Conservation (phyloP, 176 grass and related monocot species). For the Lolium multiflorum region DNA sequence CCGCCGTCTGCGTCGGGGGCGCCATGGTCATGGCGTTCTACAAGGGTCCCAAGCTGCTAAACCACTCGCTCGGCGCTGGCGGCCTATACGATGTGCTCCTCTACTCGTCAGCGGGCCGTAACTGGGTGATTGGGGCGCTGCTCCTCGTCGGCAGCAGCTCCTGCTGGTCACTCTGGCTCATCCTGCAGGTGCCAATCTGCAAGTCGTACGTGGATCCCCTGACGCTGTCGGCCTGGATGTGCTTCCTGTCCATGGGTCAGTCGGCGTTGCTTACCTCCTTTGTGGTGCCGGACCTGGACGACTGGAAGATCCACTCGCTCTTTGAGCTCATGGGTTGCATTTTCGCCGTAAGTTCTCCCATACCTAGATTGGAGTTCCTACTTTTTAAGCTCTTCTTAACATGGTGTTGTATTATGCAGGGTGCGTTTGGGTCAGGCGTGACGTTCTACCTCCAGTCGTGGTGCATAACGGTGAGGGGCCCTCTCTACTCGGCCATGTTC, state of each 20-base stretch:
- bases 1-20: constrained; percentile 58
- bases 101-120: neutral
- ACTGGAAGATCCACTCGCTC: constrained; percentile 61
- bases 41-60: constrained; percentile 67
- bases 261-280: constrained; percentile 48
- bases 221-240: constrained; percentile 71
- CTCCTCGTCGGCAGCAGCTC: constrained; percentile 59
- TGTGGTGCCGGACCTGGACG: constrained; percentile 36
- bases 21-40: constrained; percentile 70
- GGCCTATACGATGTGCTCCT: constrained; percentile 11
- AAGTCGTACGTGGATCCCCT: constrained; percentile 66
- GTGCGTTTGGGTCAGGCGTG: constrained; percentile 64
- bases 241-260: constrained; percentile 62
- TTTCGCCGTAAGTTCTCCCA: constrained; percentile 49
- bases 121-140: constrained; percentile 51
- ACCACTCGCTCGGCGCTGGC: neutral
- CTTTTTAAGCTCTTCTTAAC: neutral
- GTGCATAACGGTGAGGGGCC: constrained; percentile 63
- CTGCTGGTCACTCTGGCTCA: constrained; percentile 85
- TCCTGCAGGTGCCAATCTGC: constrained; percentile 79
- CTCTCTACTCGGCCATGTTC: constrained; percentile 84
- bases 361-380: neutral
- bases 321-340: constrained; percentile 51
- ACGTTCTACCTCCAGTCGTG: constrained; percentile 77
- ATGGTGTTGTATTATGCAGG: constrained; percentile 36